Base-by-base conservation (phyloP, 257 asterid genomes). In the Knoxia roxburghii region DNA sequence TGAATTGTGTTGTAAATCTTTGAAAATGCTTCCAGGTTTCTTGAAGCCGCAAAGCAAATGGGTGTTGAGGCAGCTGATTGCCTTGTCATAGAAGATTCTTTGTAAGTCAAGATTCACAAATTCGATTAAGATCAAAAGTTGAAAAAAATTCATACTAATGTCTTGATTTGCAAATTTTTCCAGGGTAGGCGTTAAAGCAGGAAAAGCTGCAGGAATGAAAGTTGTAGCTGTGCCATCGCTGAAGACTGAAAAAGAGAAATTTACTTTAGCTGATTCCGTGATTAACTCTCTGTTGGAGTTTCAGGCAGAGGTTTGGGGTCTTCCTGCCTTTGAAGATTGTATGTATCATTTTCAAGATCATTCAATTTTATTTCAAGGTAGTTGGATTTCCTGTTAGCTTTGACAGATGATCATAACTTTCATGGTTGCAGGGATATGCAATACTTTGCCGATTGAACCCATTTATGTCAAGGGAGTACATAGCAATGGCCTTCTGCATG, bases 151-250 rank as follows among this genome's bases (percentile, higher is more conserved):
- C 58, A 11, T 29, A 12, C 29, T 33, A 49, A n/a, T 45, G n/a
- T 10, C 39, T 23, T 35, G 20, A 52, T 45, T 37, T 18, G 58
- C 48, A 52, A 64, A 67, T n/a, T 72, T 71, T 68, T 61, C 68
- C 87, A 91, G 98, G 23, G 85, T 87, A 0, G 98, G 98, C 20
- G 89, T 91, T n/a, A 87, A 73, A 84, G 98, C 96, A 46, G 96
- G 90, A 69, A 89, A 84, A 74, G 95, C 98, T 68, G 96, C 98
- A 61, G 83, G 87, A 73, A 91, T 87, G 98, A 82, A 79, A 61
- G 98, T 91, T 58, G 83, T 83, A 65, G 96, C 96, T 10, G 98
- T 89, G 68, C 98, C 98, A 46, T 87, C 96, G 11, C 73, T 89
- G 56, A 87, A 79, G 64, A 70, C 57, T 63, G 96, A 83, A 75